Conservation (phyloP, 1,139 yeast species). For the Kluyveromyces sp. region DNA sequence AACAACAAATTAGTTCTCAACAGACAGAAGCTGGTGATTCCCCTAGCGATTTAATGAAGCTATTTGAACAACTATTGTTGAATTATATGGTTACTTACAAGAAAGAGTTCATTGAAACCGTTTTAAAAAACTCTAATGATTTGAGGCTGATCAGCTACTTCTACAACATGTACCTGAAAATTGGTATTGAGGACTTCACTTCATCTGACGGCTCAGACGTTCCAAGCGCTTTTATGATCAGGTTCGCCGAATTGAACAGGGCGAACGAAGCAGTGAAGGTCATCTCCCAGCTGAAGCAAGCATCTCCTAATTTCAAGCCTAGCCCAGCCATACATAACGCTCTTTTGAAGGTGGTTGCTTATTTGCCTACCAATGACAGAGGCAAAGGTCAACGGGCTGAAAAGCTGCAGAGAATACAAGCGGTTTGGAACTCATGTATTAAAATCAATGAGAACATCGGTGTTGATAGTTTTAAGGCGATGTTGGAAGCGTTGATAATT, state of each 20-base stretch:
- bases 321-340: constrained; percentile 9
- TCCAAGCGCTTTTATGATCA: constrained; percentile 21
- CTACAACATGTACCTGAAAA: constrained; percentile 9
- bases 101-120: constrained; percentile 11
- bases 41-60: constrained; percentile 7
- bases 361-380: constrained; percentile 12
- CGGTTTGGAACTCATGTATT: constrained; percentile 30
- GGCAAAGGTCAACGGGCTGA: constrained; percentile 7
- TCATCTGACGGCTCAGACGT: constrained; percentile 13
- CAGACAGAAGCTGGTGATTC: constrained; percentile 3
- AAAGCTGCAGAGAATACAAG: constrained; percentile 23
- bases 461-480: constrained; percentile 17
- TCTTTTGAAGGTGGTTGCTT: constrained; percentile 23
- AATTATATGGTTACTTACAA: constrained; percentile 14
- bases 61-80: constrained; percentile 9
- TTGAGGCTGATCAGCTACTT: constrained; percentile 1
- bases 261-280: constrained; percentile 19
- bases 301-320: constrained; percentile 1
- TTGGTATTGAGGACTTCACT: background rate
- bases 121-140: constrained; percentile 6
- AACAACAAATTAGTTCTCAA: constrained; percentile 6
- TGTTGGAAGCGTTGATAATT: constrained; percentile 19
- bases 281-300: constrained; percentile 19
- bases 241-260: constrained; percentile 16
- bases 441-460: constrained; percentile 14